phyloP scores from a whole-genome alignment of 78 protist species.

The Dictyostelium citrinum region DNA sequence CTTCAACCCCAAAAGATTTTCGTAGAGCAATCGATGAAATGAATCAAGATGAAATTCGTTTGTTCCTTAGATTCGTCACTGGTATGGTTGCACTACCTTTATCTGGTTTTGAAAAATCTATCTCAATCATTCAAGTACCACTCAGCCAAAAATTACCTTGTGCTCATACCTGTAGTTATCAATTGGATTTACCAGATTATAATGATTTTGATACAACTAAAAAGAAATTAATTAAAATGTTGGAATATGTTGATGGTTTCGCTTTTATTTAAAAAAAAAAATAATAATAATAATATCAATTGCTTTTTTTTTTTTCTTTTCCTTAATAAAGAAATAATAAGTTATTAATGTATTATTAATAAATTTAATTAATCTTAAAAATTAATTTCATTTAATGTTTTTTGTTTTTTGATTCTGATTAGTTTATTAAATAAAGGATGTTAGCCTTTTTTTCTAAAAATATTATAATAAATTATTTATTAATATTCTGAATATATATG shows the following conservation, averaged over 20 bases:
- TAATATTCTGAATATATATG: too few species aligned
- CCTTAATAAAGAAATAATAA: neutral
- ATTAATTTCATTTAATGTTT: too few species aligned
- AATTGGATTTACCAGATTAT: conserved; percentile 66
- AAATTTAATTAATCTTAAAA: too few species aligned
- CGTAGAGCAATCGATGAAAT: neutral
- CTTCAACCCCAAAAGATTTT: conserved; percentile 7
- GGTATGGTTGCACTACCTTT: conserved; percentile 55
- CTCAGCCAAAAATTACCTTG: conserved; percentile 37
- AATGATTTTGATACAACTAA: neutral
- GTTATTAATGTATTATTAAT: neutral
- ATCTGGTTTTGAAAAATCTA: conserved; percentile 38
- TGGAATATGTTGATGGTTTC: conserved; percentile 63
- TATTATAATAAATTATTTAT: too few species aligned
- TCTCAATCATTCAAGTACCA: conserved; percentile 36
- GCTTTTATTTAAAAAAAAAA: conserved; percentile 17
- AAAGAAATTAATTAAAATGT: conserved; percentile 37
- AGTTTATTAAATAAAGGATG: too few species aligned
- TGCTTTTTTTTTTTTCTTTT: too few species aligned
- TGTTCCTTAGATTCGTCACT: conserved; percentile 41
- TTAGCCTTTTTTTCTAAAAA: too few species aligned
- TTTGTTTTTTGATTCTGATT: too few species aligned
- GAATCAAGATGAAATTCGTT: conserved; percentile 57
- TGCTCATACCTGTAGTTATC: conserved; percentile 59
- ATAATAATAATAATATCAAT: neutral